Evolutionary conservation across 257 asterid species (phyloP).

Genomic region (Ophiorrhiza pumila): DNA sequence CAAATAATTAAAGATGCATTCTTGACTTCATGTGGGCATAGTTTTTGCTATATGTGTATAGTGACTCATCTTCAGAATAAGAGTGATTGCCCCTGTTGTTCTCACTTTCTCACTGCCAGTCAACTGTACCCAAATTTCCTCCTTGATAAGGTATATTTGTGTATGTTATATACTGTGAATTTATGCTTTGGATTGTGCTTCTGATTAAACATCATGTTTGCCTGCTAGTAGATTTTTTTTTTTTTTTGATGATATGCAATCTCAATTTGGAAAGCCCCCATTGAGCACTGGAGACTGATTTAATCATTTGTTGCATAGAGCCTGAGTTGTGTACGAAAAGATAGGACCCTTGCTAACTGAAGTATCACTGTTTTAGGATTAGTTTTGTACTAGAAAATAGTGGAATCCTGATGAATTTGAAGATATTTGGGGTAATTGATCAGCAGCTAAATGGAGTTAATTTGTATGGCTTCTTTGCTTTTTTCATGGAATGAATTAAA

Average conservation of each 20-base stretch:
- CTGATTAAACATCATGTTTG: no score
- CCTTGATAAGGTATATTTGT: slow-evolving; percentile 58
- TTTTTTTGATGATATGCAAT: no score
- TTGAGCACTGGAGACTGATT: background rate
- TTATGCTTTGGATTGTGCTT: background rate
- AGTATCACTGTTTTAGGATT: no score
- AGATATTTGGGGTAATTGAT: background rate
- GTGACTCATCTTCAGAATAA: slow-evolving; percentile 76
- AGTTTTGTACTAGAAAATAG: background rate
- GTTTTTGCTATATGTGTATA: slow-evolving; percentile 87
- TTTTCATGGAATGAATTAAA: no score
- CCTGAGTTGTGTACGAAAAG: no score
- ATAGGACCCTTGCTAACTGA: no score
- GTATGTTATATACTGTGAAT: background rate
- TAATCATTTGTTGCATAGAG: no score
- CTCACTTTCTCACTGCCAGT: slow-evolving; percentile 53
- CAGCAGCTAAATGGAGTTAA: background rate
- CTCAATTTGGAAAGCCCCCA: background rate
- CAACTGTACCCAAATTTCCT: slow-evolving; percentile 83
- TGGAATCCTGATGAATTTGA: background rate
- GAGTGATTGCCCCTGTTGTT: slow-evolving; percentile 80
- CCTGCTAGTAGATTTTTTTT: no score
- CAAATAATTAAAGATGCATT: slow-evolving; percentile 71
- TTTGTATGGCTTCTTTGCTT: no score
- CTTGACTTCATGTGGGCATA: slow-evolving; percentile 74